Evolutionary conservation across 768 basidiomycete species (phyloP).

Genomic region (Mycena pura): DNA sequence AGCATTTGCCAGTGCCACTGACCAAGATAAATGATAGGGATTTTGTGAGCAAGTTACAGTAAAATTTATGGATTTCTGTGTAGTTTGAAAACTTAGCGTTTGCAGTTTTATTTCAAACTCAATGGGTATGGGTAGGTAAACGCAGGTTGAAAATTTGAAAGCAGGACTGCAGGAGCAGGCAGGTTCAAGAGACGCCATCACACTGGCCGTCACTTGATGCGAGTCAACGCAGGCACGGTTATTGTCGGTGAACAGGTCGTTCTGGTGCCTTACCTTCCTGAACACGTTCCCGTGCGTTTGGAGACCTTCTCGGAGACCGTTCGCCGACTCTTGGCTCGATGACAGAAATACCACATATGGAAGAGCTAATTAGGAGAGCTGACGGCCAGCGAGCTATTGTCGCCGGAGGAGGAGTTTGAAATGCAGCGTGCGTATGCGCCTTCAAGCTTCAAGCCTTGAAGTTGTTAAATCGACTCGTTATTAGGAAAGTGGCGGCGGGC

Average conservation of each 20-base stretch:
- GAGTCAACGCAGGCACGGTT: conserved; percentile 66
- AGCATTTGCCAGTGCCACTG: too few species aligned
- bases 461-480: too few species aligned
- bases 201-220: too few species aligned
- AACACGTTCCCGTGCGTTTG: conserved; percentile 52
- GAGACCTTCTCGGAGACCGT: background rate
- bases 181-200: too few species aligned
- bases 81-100: too few species aligned
- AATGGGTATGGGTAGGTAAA: too few species aligned
- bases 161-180: too few species aligned
- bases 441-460: conserved; percentile 26
- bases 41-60: too few species aligned
- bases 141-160: too few species aligned
- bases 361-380: conserved; percentile 75
- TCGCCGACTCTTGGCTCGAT: background rate
- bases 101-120: too few species aligned
- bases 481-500: conserved; percentile 87
- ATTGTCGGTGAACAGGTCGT: conserved; percentile 72
- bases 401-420: conserved; percentile 80
- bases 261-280: conserved; percentile 80
- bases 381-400: conserved; percentile 89
- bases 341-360: conserved; percentile 86
- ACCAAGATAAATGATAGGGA: too few species aligned
- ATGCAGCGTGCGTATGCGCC: conserved; percentile 77
- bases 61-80: too few species aligned